Evolutionary conservation across 176 grass and related monocot species (phyloP).

Genomic region (Urochloa ruziziensis): DNA sequence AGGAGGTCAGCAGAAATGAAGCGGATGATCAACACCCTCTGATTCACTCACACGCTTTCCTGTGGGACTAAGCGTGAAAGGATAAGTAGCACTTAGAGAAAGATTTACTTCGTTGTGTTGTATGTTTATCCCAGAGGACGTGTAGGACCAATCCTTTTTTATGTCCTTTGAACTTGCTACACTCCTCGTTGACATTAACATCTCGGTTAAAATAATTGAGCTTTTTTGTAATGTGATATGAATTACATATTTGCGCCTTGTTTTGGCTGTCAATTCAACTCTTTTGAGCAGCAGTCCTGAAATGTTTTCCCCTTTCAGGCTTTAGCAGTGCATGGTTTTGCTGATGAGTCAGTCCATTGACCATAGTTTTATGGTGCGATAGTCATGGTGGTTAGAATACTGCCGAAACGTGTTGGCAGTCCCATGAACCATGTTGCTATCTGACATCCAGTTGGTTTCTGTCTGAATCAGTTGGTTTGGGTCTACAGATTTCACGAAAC

Average conservation of each 20-base stretch:
- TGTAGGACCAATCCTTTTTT: background rate
- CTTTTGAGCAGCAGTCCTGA: background rate
- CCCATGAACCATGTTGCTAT: background rate
- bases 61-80: background rate
- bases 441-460: background rate
- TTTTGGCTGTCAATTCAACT: background rate
- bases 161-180: background rate
- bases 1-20: conserved; percentile 92
- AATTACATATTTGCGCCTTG: background rate
- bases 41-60: background rate
- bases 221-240: background rate
- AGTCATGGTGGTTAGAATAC: background rate
- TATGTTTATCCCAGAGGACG: conserved; percentile 9
- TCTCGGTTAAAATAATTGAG: conserved; percentile 13
- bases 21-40: conserved; percentile 82
- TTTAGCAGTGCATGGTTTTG: background rate
- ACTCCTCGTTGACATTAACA: background rate
- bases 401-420: background rate
- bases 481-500: background rate
- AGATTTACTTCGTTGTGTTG: conserved; percentile 27
- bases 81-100: conserved; percentile 2
- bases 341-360: background rate
- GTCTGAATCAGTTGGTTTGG: background rate
- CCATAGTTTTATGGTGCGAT: background rate
- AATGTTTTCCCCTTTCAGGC: background rate